Evolutionary conservation across 202 grass and related monocot genomes (phyloP).

Genomic region (Schoenoplectus triqueter): DNA sequence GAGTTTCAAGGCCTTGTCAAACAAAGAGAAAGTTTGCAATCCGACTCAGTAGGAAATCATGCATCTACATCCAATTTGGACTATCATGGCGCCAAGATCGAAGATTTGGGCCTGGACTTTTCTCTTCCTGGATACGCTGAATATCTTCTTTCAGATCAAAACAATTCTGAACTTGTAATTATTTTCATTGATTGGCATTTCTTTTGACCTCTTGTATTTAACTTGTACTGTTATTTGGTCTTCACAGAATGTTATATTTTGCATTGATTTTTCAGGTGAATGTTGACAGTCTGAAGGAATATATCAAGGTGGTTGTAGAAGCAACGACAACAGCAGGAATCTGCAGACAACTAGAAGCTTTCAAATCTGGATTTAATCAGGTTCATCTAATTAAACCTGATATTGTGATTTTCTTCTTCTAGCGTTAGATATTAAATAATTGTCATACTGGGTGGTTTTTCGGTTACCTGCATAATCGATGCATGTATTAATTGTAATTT

Average conservation of each 20-base stretch:
- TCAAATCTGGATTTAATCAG: slow-evolving; percentile 94
- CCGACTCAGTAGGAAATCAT: slow-evolving; percentile 25
- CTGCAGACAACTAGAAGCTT: slow-evolving; percentile 72
- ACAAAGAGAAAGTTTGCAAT: slow-evolving; percentile 66
- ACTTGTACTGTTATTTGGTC: slow-evolving; percentile 19
- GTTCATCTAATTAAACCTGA: slow-evolving; percentile 46
- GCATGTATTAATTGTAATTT: slow-evolving; percentile 35
- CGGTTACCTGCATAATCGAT: slow-evolving; percentile 1
- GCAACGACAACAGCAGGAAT: slow-evolving; percentile 76
- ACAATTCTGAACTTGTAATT: slow-evolving; percentile 23
- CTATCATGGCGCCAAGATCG: slow-evolving; percentile 56
- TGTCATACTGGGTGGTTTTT: not conserved
- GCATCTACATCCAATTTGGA: slow-evolving; percentile 43
- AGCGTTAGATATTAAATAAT: slow-evolving; percentile 12
- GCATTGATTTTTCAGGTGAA: slow-evolving; percentile 58
- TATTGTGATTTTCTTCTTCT: slow-evolving; percentile 30
- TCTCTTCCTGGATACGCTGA: slow-evolving; percentile 84
- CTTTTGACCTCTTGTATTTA: slow-evolving; percentile 10
- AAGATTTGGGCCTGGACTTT: slow-evolving; percentile 83
- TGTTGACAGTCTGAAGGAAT: slow-evolving; percentile 76
- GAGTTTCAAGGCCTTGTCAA: slow-evolving; percentile 79
- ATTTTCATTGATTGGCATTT: slow-evolving; percentile 22
- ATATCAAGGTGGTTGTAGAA: slow-evolving; percentile 69
- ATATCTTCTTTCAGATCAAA: slow-evolving; percentile 50
- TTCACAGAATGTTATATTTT: slow-evolving; percentile 33